Base-by-base conservation (phyloP, 257 asterid genomes). In the Ilex asprella region DNA sequence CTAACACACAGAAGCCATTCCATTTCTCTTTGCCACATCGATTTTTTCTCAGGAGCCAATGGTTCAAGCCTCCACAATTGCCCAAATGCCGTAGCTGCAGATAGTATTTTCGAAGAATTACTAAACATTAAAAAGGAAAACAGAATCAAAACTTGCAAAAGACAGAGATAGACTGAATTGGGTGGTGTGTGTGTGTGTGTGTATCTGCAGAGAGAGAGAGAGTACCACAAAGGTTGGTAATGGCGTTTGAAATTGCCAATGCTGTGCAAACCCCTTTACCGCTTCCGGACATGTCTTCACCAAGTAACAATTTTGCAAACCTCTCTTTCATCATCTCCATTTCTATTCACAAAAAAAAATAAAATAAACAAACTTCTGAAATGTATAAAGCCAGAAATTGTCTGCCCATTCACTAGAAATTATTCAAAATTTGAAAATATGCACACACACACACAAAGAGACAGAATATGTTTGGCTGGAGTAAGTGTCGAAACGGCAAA, bases 241-340 rank as follows among this genome's bases (percentile, higher is more conserved):
- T 78, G 67, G 95, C 85, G 58, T 87, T 90, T 39, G 97, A 90
- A 76, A 90, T 87, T 58, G 95, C 92, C 63, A 85, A 66, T 58
- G 95, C 89, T 46, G 97, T 77, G 71, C 86, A 85, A 31, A 85
- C 97, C 56, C 97, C 97, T 70, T 89, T 85, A 50, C 97, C 95
- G 64, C 84, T 75, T 27, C 97, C 97, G 59, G 97, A 89, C 97
- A 89, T 89, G 64, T 89, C 97, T 77, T 89, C 97, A 30, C 97
- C 95, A 3, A 89, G 95, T 72, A 90, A 75, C 63, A 90, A 73
- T 62, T 90, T 90, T 31, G 87, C 86, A 47, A 85, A 87, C 51
- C 83, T 73, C 70, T 87, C 97, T 65, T 83, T 87, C 92, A 90
- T 87, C 97, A 85, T 87, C 79, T 90, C 95, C 63, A 77, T 43